phyloP scores from a whole-genome alignment of 106 monocot genomes.

The Agapanthus africanus region DNA sequence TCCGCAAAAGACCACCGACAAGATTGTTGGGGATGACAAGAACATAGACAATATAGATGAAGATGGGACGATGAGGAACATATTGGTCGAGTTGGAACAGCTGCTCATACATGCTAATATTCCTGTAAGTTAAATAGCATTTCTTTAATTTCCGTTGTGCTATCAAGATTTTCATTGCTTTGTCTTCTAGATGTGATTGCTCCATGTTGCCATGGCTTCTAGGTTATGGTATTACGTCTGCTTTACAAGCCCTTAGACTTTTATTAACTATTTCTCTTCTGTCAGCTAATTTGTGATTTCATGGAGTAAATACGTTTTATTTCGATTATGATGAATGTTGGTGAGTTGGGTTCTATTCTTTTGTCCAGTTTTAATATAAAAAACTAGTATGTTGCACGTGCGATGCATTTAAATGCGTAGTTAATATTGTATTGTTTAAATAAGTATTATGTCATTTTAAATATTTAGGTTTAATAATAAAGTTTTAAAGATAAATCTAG shows the following conservation, averaged over 20 bases:
- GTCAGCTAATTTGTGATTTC: no score
- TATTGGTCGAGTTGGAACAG: conserved; percentile 65
- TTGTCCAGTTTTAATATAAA: no score
- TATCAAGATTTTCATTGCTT: not conserved
- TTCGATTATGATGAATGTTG: no score
- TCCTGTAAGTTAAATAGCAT: conserved; percentile 55
- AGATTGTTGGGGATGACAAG: conserved; percentile 11
- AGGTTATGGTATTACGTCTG: not conserved
- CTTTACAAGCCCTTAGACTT: not conserved
- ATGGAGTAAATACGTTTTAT: no score
- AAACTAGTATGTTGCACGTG: no score
- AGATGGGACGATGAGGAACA: conserved; percentile 23
- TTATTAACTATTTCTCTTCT: not conserved
- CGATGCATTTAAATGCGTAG: no score
- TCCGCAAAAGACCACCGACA: conserved; percentile 46
- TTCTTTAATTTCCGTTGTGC: not conserved
- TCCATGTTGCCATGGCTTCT: not conserved
- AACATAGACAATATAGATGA: conserved; percentile 7
- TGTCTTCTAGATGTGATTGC: not conserved
- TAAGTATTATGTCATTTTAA: no score
- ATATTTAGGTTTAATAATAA: no score
- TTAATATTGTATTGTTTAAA: no score
- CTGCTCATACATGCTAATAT: conserved; percentile 66
- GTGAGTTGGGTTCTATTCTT: no score
- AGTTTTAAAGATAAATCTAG: no score